A percentile compares a stretch with the other conserved stretches of the same genome.
Conservation (phyloP, 768 basidiomycete species). For the Kwoniella heveanensis region DNA sequence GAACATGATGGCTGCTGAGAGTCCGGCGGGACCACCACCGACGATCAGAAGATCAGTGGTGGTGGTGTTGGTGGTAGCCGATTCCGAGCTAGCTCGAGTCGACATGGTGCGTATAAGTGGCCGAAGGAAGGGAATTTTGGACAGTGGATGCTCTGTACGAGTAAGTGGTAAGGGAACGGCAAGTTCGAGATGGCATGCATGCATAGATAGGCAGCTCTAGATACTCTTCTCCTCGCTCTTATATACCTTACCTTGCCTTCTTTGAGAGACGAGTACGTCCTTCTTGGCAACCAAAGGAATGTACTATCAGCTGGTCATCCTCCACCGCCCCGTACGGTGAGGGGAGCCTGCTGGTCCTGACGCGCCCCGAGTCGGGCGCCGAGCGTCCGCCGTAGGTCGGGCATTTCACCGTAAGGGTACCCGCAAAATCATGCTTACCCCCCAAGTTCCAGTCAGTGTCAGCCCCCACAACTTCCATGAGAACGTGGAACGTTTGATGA, state of each 20-base stretch:
- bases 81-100: not conserved
- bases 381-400: not conserved
- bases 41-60: slow-evolving; percentile 30
- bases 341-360: not conserved
- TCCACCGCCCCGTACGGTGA: not conserved
- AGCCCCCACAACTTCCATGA: too few relatives aligned
- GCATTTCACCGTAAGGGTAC: not conserved
- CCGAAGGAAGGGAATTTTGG: not conserved
- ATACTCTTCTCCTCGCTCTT: too few relatives aligned
- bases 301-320: not conserved
- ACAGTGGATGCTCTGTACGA: too few relatives aligned
- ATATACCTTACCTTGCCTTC: not conserved
- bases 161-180: too few relatives aligned
- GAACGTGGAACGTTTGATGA: too few relatives aligned
- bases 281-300: not conserved
- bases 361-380: not conserved
- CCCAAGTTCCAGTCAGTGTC: too few relatives aligned
- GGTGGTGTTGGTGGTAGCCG: not conserved
- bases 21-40: slow-evolving; percentile 51
- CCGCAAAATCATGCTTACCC: not conserved
- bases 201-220: too few relatives aligned
- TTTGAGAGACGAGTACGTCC: too few relatives aligned
- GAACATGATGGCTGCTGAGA: slow-evolving; percentile 40
- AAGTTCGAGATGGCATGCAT: too few relatives aligned
- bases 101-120: not conserved